Percentiles rank a stretch among this genome's conserved stretches.
These are phyloP conservation scores for Inonotus hispidus DNA, from an alignment of 1,284 basidiomycete genomes.

Conservation along the genomic window DNA sequence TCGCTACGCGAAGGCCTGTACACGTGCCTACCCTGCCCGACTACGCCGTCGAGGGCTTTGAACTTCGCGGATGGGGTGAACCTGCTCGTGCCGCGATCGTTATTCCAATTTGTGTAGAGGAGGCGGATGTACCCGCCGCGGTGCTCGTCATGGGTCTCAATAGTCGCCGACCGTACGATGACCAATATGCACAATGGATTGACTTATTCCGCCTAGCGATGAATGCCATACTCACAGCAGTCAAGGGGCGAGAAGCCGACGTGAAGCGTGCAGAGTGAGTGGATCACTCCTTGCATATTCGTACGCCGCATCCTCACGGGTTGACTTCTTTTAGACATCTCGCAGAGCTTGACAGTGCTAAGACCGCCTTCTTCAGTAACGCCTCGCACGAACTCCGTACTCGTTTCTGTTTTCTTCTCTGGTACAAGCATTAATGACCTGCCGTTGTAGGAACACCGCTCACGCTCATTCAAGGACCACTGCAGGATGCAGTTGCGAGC, in stretches of 20 bases:
- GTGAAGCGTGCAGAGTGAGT: conserved; percentile 23
- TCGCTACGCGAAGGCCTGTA: conserved; percentile 7
- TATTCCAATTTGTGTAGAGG: conserved; percentile 22
- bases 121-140: conserved; percentile 18
- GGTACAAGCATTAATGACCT: no score
- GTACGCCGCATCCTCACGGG: neutral
- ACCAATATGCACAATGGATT: conserved; percentile 22
- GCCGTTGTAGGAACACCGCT: conserved; percentile 25
- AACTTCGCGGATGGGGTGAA: conserved; percentile 26
- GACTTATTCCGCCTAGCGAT: conserved; percentile 21
- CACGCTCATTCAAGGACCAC: conserved; percentile 28
- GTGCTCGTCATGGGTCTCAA: conserved; percentile 24
- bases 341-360: conserved; percentile 29
- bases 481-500: conserved; percentile 22
- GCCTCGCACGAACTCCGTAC: conserved; percentile 28
- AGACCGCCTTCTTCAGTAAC: conserved; percentile 30
- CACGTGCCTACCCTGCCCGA: conserved; percentile 10
- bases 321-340: conserved; percentile 21
- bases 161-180: conserved; percentile 23
- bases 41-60: conserved; percentile 16
- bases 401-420: neutral
- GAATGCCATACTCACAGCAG: conserved; percentile 20
- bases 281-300: neutral
- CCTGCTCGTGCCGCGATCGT: conserved; percentile 23
- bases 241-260: conserved; percentile 24